A percentile compares a stretch with the other conserved stretches of the same genome.
phyloP scores from a whole-genome alignment of 1,284 basidiomycete species.

The Heterobasidion irregulare region DNA sequence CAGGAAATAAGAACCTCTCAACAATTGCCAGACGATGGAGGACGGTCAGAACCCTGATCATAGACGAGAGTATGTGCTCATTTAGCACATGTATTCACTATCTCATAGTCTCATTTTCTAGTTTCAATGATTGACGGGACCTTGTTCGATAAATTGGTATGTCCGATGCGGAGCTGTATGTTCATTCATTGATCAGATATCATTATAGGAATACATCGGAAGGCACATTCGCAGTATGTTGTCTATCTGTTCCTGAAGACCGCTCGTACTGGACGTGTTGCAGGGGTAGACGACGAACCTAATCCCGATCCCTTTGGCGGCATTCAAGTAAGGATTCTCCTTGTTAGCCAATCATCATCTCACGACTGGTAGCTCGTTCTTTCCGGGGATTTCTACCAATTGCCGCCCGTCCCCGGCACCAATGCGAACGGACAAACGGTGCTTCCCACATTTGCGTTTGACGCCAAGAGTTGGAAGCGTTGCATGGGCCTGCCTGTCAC shows the following conservation, averaged over 20 bases:
- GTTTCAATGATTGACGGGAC: conserved; percentile 54
- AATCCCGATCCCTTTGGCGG: conserved; percentile 58
- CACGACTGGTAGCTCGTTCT: conserved; percentile 45
- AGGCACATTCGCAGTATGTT: conserved; percentile 31
- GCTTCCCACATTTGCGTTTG: conserved; percentile 51
- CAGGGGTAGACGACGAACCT: not conserved
- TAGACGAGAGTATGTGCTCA: conserved; percentile 53
- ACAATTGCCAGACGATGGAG: conserved; percentile 36
- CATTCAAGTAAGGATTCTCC: conserved; percentile 42
- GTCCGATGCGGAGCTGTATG: not conserved
- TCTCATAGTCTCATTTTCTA: conserved; percentile 13
- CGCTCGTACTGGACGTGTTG: too few species aligned
- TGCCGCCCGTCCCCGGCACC: conserved; percentile 62
- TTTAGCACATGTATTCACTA: not conserved
- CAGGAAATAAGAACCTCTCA: conserved; percentile 19
- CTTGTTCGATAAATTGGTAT: conserved; percentile 63
- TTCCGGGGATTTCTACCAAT: conserved; percentile 77
- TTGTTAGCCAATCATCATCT: conserved; percentile 5
- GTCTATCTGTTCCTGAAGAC: too few species aligned
- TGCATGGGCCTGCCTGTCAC: conserved; percentile 30
- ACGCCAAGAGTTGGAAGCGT: conserved; percentile 51
- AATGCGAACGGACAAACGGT: conserved; percentile 18
- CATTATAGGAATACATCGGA: conserved; percentile 36
- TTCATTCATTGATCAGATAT: too few species aligned
- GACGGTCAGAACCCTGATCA: conserved; percentile 44